Conservation (phyloP, 2,329 filamentous ascomycete genomes). For the Hymenoscyphus repandus region DNA sequence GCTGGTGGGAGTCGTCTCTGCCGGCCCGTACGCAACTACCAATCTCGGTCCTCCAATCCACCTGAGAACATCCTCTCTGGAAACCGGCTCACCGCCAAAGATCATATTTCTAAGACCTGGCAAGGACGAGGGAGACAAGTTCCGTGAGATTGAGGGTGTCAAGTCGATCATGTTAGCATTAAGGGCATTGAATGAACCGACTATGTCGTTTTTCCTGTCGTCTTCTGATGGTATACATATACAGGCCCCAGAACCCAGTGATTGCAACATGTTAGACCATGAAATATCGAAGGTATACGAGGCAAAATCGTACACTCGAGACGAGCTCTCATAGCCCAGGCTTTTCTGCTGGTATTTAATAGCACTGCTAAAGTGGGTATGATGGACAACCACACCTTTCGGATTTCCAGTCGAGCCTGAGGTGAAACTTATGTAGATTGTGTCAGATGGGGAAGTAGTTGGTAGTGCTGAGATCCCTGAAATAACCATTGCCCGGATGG, state of each 20-base stretch:
- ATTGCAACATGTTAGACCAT: background rate
- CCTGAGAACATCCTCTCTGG: background rate
- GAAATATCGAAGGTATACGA: background rate
- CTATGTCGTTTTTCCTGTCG: background rate
- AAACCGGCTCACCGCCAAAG: background rate
- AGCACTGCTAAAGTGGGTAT: background rate
- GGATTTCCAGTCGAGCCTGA: too few species aligned
- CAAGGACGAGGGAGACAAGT: background rate
- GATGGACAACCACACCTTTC: too few species aligned
- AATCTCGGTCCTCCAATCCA: background rate
- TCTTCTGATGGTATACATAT: background rate
- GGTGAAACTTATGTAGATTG: too few species aligned
- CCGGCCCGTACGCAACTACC: background rate
- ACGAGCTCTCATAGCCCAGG: background rate
- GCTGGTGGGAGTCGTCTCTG: background rate
- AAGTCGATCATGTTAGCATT: background rate
- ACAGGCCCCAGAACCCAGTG: background rate
- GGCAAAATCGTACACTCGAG: background rate
- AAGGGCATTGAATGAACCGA: background rate
- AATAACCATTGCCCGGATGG: too few species aligned
- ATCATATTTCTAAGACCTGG: background rate
- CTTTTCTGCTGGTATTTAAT: background rate
- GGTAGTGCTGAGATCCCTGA: too few species aligned
- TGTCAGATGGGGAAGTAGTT: too few species aligned
- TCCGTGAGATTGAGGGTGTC: background rate